phyloP scores from a whole-genome alignment of 2,329 filamentous ascomycete species.

The Ceratocystis ficicola region DNA sequence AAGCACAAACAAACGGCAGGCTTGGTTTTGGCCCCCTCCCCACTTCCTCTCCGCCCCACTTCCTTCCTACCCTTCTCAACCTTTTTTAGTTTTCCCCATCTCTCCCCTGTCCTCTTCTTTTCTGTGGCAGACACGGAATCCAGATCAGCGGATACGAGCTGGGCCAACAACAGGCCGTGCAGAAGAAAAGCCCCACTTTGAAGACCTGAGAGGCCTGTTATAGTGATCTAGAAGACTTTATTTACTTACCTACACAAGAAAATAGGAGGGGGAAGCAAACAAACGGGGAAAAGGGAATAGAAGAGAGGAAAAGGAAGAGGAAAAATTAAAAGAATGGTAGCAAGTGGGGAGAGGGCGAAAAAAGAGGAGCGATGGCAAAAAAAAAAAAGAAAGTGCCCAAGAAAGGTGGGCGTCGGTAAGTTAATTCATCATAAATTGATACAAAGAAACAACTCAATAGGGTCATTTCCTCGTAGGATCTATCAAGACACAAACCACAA shows the following conservation, averaged over 20 bases:
- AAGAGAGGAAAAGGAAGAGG: background rate
- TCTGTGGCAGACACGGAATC: background rate
- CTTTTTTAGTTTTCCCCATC: background rate
- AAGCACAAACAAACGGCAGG: too few species aligned
- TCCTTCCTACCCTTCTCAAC: background rate
- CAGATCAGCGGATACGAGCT: constrained; percentile 10
- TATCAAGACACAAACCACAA: background rate
- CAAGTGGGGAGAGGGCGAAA: background rate
- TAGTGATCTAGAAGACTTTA: too few species aligned
- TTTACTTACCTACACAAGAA: background rate
- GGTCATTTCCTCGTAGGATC: background rate
- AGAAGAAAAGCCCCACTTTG: background rate
- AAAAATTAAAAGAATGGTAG: background rate
- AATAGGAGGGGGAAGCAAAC: background rate
- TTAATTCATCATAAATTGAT: background rate
- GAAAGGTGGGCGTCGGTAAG: background rate
- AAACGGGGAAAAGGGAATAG: background rate
- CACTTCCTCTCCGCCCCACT: background rate
- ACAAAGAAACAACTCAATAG: background rate
- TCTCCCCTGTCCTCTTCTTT: background rate
- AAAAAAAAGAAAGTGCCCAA: background rate
- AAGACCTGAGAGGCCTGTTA: too few species aligned
- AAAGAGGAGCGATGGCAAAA: background rate
- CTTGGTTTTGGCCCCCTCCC: too few species aligned
- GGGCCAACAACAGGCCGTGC: background rate